A percentile compares a stretch with the other conserved stretches of the same genome.
phyloP scores from a whole-genome alignment of 2,329 filamentous ascomycete genomes.

The Beauveria australis region DNA sequence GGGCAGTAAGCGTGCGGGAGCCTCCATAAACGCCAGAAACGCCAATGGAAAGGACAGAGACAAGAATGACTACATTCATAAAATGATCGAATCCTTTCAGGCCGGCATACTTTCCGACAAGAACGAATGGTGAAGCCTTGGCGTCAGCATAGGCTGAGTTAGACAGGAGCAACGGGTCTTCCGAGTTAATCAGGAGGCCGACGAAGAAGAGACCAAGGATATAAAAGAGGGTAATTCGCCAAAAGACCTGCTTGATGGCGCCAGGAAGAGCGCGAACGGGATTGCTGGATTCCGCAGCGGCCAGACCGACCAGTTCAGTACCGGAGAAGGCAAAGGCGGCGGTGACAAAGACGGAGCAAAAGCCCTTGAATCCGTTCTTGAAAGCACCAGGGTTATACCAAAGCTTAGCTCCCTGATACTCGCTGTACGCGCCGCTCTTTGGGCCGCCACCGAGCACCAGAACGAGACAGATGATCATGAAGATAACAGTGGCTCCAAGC shows the following conservation, averaged over 20 bases:
- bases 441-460: slow-evolving; percentile 52
- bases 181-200: slow-evolving; percentile 35
- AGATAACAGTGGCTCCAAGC: slow-evolving; percentile 48
- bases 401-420: slow-evolving; percentile 35
- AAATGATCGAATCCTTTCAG: slow-evolving; percentile 40
- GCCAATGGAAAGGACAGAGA: slow-evolving; percentile 47
- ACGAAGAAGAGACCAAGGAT: slow-evolving; percentile 41
- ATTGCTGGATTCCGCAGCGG: slow-evolving; percentile 59
- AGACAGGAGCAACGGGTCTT: slow-evolving; percentile 36
- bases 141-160: slow-evolving; percentile 35
- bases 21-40: slow-evolving; percentile 47
- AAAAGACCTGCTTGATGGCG: slow-evolving; percentile 67
- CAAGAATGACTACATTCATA: slow-evolving; percentile 46
- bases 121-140: slow-evolving; percentile 41
- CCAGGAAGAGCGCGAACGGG: slow-evolving; percentile 65
- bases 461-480: slow-evolving; percentile 53
- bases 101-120: slow-evolving; percentile 38
- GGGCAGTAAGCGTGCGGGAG: slow-evolving; percentile 46
- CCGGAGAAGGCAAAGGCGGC: slow-evolving; percentile 62
- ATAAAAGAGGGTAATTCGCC: slow-evolving; percentile 45
- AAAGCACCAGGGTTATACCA: slow-evolving; percentile 44
- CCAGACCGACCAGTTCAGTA: slow-evolving; percentile 61
- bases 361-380: slow-evolving; percentile 61
- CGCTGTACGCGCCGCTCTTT: slow-evolving; percentile 29
- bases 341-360: slow-evolving; percentile 61